phyloP scores from a whole-genome alignment of 1,139 yeast species.

The Nakaseomyces glabratus region DNA sequence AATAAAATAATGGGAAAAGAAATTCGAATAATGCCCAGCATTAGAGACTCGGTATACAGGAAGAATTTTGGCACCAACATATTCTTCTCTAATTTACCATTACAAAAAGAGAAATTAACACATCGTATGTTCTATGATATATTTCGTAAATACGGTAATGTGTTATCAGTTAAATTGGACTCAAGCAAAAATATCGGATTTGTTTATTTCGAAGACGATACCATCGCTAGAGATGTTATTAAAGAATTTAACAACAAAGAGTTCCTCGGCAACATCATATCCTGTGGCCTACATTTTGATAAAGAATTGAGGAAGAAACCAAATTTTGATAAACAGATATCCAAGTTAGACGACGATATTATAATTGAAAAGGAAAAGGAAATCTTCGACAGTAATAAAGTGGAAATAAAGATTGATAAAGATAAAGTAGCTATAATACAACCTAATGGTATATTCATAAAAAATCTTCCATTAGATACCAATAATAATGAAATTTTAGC shows the following conservation, averaged over 20 bases:
- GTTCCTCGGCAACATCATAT: constrained; percentile 25
- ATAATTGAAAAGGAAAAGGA: constrained; percentile 21
- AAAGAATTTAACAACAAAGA: constrained; percentile 29
- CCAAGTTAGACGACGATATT: constrained; percentile 19
- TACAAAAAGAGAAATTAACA: constrained; percentile 29
- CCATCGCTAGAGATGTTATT: constrained; percentile 36
- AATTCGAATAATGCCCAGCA: constrained; percentile 45
- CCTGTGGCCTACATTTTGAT: constrained; percentile 39
- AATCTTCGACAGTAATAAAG: constrained; percentile 13
- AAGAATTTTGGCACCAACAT: constrained; percentile 28
- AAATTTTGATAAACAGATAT: constrained; percentile 23
- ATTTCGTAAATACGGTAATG: constrained; percentile 36
- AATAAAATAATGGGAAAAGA: constrained; percentile 35
- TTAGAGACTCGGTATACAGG: constrained; percentile 31
- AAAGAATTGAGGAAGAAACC: constrained; percentile 32
- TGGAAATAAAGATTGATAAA: constrained; percentile 6
- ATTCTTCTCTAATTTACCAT: constrained; percentile 30
- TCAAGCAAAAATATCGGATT: constrained; percentile 38
- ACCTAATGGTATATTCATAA: constrained; percentile 36
- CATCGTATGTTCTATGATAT: constrained; percentile 38
- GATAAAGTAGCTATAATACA: constrained; percentile 13
- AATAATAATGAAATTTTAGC: constrained; percentile 33
- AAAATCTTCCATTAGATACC: constrained; percentile 36
- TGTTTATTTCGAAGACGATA: constrained; percentile 36
- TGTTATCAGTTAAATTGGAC: constrained; percentile 40